Base-by-base conservation (phyloP, 2,329 filamentous ascomycete species). In the Metarhizium rileyi region DNA sequence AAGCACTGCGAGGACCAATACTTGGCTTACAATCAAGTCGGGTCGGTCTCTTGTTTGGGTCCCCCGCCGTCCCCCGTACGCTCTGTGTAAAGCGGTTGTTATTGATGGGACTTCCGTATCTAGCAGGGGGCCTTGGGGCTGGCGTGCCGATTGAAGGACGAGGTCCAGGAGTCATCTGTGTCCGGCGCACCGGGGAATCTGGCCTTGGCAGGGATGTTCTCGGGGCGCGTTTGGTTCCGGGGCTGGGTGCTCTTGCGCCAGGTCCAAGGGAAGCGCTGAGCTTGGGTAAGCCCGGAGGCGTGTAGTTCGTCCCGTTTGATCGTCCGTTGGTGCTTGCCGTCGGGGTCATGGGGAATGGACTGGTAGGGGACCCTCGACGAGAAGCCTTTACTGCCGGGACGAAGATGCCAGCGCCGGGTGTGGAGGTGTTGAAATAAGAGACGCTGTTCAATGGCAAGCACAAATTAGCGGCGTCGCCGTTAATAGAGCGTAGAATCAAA, bases 201-300 rank as follows among this genome's bases (percentile, higher is more conserved):
- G 93, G 87, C 27, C 90, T 85, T 47, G 87, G 81, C n/a, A 95
- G 73, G 2, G 90, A 95, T 8, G 84, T 82, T 51, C 90, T 81
- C 42, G 81, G 70, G 12, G 30, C 42, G 14, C 79, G 82, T 64
- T 87, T 90, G 58, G 83, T 79, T 44, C 79, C 72, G 3, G 90
- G 87, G 60, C 86, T 91, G 23, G 82, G 65, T 26, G 84, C 81
- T 61, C 85, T 78, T 38, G 61, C 60, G 9, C 81, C 80, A 6
- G 87, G 86, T 1, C 90, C 90, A 42, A 95, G 74, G 0, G 90
- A 94, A 66, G 94, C 87, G 63, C 89, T 93, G 70, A 96, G 93
- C 62, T 90, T 90, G 49, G 85, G 77, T 46, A 87, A 58, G 1
- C 77, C 77, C 0, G 84, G 78, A 0, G 86, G 77, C 22, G 84